phyloP scores from a whole-genome alignment of 1,284 basidiomycete genomes.

The Tylopilus orsonianus region DNA sequence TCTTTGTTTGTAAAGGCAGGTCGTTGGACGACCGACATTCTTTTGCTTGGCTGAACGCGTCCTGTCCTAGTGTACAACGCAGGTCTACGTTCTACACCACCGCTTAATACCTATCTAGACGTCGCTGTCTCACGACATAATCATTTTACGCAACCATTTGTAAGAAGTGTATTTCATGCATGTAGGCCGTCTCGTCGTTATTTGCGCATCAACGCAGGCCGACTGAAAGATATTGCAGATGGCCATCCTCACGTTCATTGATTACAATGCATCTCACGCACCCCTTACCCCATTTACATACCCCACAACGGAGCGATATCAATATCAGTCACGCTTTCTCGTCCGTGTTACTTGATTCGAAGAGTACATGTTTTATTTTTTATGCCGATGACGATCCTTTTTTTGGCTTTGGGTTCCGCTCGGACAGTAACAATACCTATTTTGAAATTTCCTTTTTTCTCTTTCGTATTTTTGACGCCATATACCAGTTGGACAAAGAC shows the following conservation, averaged over 20 bases:
- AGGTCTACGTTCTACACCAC: constrained; percentile 27
- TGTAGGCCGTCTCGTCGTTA: constrained; percentile 14
- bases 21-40: not conserved
- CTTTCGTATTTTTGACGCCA: not conserved
- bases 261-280: constrained; percentile 24
- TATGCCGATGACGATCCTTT: constrained; percentile 8
- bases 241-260: constrained; percentile 30
- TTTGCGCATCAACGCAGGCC: not conserved
- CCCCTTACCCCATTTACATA: constrained; percentile 24
- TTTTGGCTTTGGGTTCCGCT: constrained; percentile 3
- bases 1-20: constrained; percentile 30
- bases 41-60: constrained; percentile 4
- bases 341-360: constrained; percentile 27
- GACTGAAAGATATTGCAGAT: constrained; percentile 20
- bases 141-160: constrained; percentile 22
- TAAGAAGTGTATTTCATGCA: constrained; percentile 32
- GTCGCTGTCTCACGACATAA: constrained; percentile 28
- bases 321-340: constrained; percentile 26
- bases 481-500: constrained; percentile 5
- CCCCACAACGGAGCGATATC: constrained; percentile 30
- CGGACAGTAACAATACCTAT: constrained; percentile 9
- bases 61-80: constrained; percentile 29
- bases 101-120: constrained; percentile 29
- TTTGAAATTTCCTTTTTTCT: not conserved
- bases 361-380: constrained; percentile 8